phyloP scores from a whole-genome alignment of 306 rosid genomes.

The Gastrolobium bilobum region DNA sequence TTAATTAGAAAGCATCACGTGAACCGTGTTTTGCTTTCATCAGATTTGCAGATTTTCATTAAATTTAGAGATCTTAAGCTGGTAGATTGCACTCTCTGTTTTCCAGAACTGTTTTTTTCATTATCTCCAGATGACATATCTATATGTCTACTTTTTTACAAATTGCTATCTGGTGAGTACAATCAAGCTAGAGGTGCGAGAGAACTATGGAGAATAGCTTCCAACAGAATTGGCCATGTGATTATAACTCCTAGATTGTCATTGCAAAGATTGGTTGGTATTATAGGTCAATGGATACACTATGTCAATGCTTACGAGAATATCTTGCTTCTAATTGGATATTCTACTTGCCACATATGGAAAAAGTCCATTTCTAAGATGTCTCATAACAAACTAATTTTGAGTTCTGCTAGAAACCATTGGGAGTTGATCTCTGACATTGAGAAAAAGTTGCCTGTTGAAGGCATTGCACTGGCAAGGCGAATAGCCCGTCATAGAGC shows the following conservation, averaged over 20 bases:
- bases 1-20: slow-evolving; percentile 52
- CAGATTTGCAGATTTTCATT: slow-evolving; percentile 57
- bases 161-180: slow-evolving; percentile 57
- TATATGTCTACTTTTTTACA: slow-evolving; percentile 57
- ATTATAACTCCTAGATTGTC: slow-evolving; percentile 61
- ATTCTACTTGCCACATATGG: slow-evolving; percentile 60
- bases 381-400: slow-evolving; percentile 55
- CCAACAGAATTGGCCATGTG: slow-evolving; percentile 65
- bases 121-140: slow-evolving; percentile 72
- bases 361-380: slow-evolving; percentile 64
- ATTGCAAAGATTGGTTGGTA: slow-evolving; percentile 62
- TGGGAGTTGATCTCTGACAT: slow-evolving; percentile 73
- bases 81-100: slow-evolving; percentile 59
- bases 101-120: slow-evolving; percentile 68
- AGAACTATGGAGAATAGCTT: slow-evolving; percentile 86
- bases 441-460: slow-evolving; percentile 81
- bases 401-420: slow-evolving; percentile 59
- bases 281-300: slow-evolving; percentile 74
- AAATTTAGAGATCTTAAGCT: slow-evolving; percentile 68
- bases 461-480: slow-evolving; percentile 83
- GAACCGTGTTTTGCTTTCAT: slow-evolving; percentile 54
- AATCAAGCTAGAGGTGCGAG: slow-evolving; percentile 71
- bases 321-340: slow-evolving; percentile 68
- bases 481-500: slow-evolving; percentile 85
- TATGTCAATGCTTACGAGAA: slow-evolving; percentile 79